A percentile compares a stretch with the other conserved stretches of the same genome.
Conservation (phyloP, 768 basidiomycete genomes). For the Amanita subjunquillea region DNA sequence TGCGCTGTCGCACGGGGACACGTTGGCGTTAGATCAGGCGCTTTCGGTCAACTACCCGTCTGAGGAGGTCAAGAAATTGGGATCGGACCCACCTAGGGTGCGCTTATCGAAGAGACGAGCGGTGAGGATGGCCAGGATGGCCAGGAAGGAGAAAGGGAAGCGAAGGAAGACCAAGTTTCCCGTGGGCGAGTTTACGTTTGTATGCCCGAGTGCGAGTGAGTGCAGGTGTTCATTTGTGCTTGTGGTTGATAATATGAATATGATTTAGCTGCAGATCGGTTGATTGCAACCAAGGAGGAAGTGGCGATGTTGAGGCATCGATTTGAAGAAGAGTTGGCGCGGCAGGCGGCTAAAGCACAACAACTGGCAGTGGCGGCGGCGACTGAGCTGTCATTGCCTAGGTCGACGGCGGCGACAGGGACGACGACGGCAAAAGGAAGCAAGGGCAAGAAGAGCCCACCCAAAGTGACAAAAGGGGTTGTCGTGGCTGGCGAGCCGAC, state of each 20-base stretch:
- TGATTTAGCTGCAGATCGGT: constrained; percentile 56
- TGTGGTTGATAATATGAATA: constrained; percentile 5
- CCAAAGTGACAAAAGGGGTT: not conserved
- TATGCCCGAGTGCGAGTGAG: constrained; percentile 64
- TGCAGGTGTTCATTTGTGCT: constrained; percentile 21
- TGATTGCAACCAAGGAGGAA: constrained; percentile 59
- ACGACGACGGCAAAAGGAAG: not conserved
- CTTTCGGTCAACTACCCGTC: constrained; percentile 40
- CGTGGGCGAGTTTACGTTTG: constrained; percentile 46
- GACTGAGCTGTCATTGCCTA: not conserved
- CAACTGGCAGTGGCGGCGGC: constrained; percentile 33
- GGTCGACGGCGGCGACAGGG: not conserved
- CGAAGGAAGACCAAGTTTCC: constrained; percentile 24
- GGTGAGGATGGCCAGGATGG: constrained; percentile 35
- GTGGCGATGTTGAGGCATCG: constrained; percentile 52
- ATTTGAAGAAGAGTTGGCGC: constrained; percentile 65
- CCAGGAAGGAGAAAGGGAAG: constrained; percentile 13
- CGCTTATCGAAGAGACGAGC: constrained; percentile 46
- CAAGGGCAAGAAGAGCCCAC: not conserved
- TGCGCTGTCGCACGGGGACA: constrained; percentile 54
- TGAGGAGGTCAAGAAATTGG: constrained; percentile 7
- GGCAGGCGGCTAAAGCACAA: constrained; percentile 55
- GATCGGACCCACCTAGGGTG: constrained; percentile 21
- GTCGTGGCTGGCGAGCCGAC: not conserved
- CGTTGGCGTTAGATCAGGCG: constrained; percentile 71